Conservation (phyloP, 2,329 filamentous ascomycete genomes). For the Nemania abortiva region DNA sequence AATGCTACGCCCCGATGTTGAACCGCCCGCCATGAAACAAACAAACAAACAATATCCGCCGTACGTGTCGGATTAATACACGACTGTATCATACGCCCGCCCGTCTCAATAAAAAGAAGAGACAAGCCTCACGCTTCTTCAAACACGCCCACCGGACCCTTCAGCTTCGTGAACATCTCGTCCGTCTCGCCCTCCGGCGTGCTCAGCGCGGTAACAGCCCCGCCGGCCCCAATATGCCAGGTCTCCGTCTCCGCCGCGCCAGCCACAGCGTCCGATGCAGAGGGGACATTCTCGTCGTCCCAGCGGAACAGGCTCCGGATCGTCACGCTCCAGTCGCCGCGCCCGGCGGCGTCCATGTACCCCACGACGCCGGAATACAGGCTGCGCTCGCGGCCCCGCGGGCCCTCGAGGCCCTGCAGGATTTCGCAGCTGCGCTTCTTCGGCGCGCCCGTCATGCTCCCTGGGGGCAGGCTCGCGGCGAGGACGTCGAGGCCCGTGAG, state of each 20-base stretch:
- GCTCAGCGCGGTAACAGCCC: constrained; percentile 88
- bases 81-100: neutral
- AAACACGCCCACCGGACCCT: constrained; percentile 67
- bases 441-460: constrained; percentile 96
- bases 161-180: constrained; percentile 87
- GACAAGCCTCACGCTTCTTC: constrained; percentile 44
- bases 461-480: constrained; percentile 82
- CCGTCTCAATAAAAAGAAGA: neutral
- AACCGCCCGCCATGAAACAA: constrained; percentile 28
- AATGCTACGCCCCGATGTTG: constrained; percentile 25
- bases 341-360: constrained; percentile 87
- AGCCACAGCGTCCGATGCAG: neutral
- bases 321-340: constrained; percentile 90
- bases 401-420: constrained; percentile 74
- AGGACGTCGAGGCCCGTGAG: constrained; percentile 81
- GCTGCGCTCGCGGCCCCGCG: constrained; percentile 68
- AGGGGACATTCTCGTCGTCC: constrained; percentile 66
- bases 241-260: constrained; percentile 58
- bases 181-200: constrained; percentile 84
- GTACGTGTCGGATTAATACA: neutral
- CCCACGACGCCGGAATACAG: constrained; percentile 91
- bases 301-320: constrained; percentile 85
- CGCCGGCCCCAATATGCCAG: constrained; percentile 91
- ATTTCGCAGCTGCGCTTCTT: constrained; percentile 94
- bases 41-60: constrained; percentile 3